Conservation (phyloP, 768 basidiomycete genomes). For the Sporobolomyces phaffii region DNA sequence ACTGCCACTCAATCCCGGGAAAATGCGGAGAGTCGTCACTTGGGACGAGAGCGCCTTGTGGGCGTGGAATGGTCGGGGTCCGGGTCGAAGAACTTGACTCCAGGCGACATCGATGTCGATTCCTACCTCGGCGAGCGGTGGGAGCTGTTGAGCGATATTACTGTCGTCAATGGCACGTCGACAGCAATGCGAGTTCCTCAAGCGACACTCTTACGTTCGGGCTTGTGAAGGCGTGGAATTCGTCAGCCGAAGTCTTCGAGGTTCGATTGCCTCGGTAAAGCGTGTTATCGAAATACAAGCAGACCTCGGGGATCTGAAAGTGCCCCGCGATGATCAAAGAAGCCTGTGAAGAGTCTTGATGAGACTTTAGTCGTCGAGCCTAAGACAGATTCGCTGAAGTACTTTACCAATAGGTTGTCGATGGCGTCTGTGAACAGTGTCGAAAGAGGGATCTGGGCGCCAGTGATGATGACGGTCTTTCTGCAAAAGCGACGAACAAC, state of each 20-base stretch:
- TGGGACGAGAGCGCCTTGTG: conserved; percentile 82
- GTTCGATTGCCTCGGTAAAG: conserved; percentile 60
- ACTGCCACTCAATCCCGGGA: conserved; percentile 38
- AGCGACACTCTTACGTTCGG: conserved; percentile 3
- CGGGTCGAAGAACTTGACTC: conserved; percentile 77
- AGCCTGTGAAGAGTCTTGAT: too few relatives aligned
- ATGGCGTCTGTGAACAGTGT: conserved; percentile 80
- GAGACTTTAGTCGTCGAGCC: too few relatives aligned
- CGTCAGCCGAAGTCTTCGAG: conserved; percentile 32
- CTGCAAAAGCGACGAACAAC: conserved; percentile 56
- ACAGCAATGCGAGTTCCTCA: not conserved
- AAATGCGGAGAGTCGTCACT: conserved; percentile 52
- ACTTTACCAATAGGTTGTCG: conserved; percentile 69
- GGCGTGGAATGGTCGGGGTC: conserved; percentile 67
- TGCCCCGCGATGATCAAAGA: conserved; percentile 82
- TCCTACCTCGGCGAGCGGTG: conserved; percentile 56
- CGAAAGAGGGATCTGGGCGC: conserved; percentile 86
- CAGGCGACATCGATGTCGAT: conserved; percentile 83
- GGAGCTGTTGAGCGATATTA: too few relatives aligned
- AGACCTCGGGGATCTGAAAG: conserved; percentile 70
- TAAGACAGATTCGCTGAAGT: too few relatives aligned
- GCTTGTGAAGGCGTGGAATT: conserved; percentile 23
- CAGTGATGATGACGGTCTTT: conserved; percentile 77
- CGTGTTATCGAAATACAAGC: conserved; percentile 82
- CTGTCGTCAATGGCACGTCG: not conserved